A percentile compares a stretch with the other conserved stretches of the same genome.
phyloP scores from a whole-genome alignment of 805 yeast genomes.

The Metschnikowia aberdeeniae region DNA sequence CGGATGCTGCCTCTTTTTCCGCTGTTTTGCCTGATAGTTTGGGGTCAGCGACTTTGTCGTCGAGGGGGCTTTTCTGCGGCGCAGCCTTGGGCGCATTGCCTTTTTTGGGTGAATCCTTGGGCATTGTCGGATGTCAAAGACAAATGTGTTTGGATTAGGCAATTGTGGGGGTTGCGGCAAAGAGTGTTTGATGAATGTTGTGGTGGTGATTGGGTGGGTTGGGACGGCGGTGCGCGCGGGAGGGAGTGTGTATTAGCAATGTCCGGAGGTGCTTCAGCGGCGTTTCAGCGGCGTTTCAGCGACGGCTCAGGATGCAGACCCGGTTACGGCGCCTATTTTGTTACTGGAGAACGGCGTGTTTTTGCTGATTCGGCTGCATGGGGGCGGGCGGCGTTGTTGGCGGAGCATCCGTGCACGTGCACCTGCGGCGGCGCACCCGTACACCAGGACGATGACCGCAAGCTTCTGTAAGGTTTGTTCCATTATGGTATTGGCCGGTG shows the following conservation, averaged over 20 bases:
- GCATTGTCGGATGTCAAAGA: background rate
- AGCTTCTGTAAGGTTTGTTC: too few species aligned
- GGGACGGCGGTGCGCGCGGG: slow-evolving; percentile 4
- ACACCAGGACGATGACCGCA: too few species aligned
- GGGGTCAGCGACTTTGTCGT: background rate
- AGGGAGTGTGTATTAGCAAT: slow-evolving; percentile 4
- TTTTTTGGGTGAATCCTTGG: background rate
- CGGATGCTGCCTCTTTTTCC: background rate
- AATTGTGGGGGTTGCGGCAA: background rate
- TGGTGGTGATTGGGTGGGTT: slow-evolving; percentile 5
- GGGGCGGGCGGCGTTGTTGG: background rate
- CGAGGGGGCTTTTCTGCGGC: background rate
- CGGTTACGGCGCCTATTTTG: too few species aligned
- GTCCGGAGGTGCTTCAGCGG: background rate
- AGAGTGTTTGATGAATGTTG: slow-evolving; percentile 1
- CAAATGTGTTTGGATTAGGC: background rate
- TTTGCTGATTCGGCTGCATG: too few species aligned
- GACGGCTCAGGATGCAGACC: background rate
- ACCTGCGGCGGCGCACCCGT: too few species aligned
- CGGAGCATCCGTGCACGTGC: background rate
- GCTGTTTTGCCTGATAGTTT: background rate
- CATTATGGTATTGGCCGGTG: too few species aligned
- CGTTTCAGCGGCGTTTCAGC: background rate
- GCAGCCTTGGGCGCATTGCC: background rate
- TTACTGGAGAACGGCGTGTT: too few species aligned